Evolutionary conservation across 2,329 filamentous ascomycete genomes (phyloP).

Genomic region (Sclerotinia borealis): DNA sequence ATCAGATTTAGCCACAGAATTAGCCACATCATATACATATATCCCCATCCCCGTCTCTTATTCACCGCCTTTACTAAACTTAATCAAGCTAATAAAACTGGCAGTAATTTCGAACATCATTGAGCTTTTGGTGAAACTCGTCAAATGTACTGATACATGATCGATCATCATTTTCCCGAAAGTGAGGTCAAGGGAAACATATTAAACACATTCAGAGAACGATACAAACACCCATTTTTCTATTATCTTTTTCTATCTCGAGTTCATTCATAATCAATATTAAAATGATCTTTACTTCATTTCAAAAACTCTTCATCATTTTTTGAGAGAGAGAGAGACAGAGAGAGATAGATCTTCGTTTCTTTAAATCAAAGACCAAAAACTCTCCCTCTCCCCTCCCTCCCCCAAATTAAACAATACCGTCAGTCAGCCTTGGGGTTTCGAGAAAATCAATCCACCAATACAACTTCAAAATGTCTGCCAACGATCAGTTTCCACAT

Average conservation of each 20-base stretch:
- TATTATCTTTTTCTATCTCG: neutral
- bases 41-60: neutral
- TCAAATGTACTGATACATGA: neutral
- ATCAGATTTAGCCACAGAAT: neutral
- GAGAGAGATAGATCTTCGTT: neutral
- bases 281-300: neutral
- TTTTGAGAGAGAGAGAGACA: neutral
- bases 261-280: neutral
- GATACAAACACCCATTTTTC: neutral
- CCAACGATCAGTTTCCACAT: constrained; percentile 25
- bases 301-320: neutral
- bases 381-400: neutral
- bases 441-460: neutral
- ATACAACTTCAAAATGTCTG: constrained; percentile 22
- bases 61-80: neutral
- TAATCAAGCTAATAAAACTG: neutral
- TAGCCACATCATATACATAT: neutral
- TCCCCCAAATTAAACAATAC: neutral
- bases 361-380: neutral
- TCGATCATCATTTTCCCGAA: neutral
- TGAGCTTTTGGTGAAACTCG: neutral
- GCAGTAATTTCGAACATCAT: constrained; percentile 4
- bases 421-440: constrained; percentile 2
- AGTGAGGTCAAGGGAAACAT: neutral
- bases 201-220: constrained; percentile 1